These are phyloP conservation scores for Wallacemonas sp. DNA, from an alignment of 208 protist species.

Conservation along the genomic window DNA sequence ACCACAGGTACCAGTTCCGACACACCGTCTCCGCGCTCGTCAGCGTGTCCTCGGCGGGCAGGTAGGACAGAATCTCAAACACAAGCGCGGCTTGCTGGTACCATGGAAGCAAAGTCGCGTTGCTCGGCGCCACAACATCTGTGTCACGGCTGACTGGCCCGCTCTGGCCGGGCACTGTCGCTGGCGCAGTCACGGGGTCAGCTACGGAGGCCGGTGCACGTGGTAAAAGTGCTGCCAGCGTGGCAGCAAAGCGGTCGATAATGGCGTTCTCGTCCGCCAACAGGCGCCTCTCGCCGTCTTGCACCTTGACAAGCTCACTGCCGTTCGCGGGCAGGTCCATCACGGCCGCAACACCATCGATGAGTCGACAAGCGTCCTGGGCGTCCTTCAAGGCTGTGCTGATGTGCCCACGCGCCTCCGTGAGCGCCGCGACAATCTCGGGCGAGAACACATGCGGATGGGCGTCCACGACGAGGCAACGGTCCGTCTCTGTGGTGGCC, in stretches of 20 bases:
- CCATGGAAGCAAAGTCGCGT: slow-evolving; percentile 20
- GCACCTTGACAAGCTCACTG: slow-evolving; percentile 26
- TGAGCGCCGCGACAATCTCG: slow-evolving; percentile 45
- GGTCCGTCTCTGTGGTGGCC: slow-evolving; percentile 6
- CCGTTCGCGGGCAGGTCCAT: slow-evolving; percentile 38
- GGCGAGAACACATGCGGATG: slow-evolving; percentile 11
- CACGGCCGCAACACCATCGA: slow-evolving; percentile 44
- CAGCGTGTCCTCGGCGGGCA: slow-evolving; percentile 56
- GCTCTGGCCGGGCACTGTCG: too few relatives aligned
- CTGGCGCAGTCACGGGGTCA: too few relatives aligned
- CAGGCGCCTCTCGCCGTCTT: slow-evolving; percentile 28
- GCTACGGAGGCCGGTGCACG: neutral
- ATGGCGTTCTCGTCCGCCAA: slow-evolving; percentile 56
- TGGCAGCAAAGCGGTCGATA: slow-evolving; percentile 45
- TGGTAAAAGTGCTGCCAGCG: slow-evolving; percentile 32
- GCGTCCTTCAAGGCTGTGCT: slow-evolving; percentile 33
- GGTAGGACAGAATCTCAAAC: slow-evolving; percentile 63
- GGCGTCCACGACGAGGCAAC: neutral
- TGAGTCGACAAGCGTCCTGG: slow-evolving; percentile 32
- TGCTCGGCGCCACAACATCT: neutral
- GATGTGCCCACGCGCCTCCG: slow-evolving; percentile 36
- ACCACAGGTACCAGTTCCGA: slow-evolving; percentile 59
- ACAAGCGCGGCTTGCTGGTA: slow-evolving; percentile 39
- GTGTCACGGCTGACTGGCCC: too few relatives aligned
- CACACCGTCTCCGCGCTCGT: slow-evolving; percentile 66